Base-by-base conservation (phyloP, 2,329 filamentous ascomycete genomes). In the Fusarium goolgardi region DNA sequence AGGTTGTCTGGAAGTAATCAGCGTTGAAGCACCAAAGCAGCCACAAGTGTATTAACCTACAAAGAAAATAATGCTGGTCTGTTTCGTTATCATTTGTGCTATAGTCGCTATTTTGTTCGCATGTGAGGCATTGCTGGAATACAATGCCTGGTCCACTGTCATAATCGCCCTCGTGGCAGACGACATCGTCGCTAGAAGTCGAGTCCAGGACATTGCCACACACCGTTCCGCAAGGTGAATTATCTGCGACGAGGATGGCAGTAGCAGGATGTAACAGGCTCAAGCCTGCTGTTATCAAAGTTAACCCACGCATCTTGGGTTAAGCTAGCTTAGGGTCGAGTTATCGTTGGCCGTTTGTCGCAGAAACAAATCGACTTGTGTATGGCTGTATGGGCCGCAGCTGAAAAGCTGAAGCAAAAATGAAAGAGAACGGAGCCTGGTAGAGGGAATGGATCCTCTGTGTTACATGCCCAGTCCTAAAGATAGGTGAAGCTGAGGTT, bases 51-150 rank as follows among this genome's bases (percentile, higher is more conserved):
- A n/a, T 20, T n/a, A 18, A 80, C 86, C 70, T 77, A 89, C 87
- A 90, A n/a, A 90, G 76, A 51, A 83, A 78, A 63, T 80, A 83
- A 65, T 86, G 80, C 12, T 85, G 76, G 69, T 90, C 88, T 1
- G 86, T 84, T 56, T 82, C 68, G 16, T 80, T 81, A 21, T 77
- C 73, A 7, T 71, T 76, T 2, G 76, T 70, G 21, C 63, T 83
- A 16, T 79, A 87, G 6, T 77, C 75, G 75, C 88, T 90, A 3
- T 71, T 75, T 31, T 83, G 72, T 69, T 88, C 81, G 75, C 86
- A 89, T 37, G 79, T 73, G 44, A 88, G 73, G 69, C 86, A 89
- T 21, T 78, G 77, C 67, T 84, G 75, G 65, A 82, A 87, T 37
- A 87, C 80, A n/a, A 79, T 77, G 8, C 85, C 85, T 5, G 77